Base-by-base conservation (phyloP, 1,284 basidiomycete species). In the Apiotrichum sp. region DNA sequence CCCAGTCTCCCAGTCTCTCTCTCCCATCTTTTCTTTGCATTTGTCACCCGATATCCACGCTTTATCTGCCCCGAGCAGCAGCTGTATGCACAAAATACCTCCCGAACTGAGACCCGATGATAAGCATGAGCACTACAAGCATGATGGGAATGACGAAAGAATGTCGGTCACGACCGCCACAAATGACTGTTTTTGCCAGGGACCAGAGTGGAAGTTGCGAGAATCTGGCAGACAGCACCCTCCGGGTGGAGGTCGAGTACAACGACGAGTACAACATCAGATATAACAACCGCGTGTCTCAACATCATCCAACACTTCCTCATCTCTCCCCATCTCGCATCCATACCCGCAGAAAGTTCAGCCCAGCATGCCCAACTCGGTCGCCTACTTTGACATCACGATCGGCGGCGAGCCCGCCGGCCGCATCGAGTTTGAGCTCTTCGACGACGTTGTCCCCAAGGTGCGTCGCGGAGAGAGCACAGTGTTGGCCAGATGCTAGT, bases 381-480 rank as follows among this genome's bases (percentile, higher is more conserved):
- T 81, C 53, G 76, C 77, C 47, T 83, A 81, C 72, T 93, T 96
- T 72, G 88, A 95, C 69, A 83, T 96, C 71, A 67, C 79, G 22
- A 86, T 93, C 71, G 80, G 79, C 66, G 78, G 75, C 53, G 47
- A 74, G 13, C 66, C 78, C 0, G 73, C 80, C 1, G 90, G 89
- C 0, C 82, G 87, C 53, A 78, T 97, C 70, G 82, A 86, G 58
- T 91, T 96, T 80, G 86, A 85, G 74, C 83, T 98, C 35, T 96
- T 82, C 69, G 86, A 88, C 76, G 80, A 80, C 62, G 70, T 81
- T 29, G 78, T 79, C 0, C 81, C 81, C 8, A 80, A 79, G 67
- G 70, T 69, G 52, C 38, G 67, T 47, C 4, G 6, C 44, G 31
- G 8, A 13, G 13, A 8, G 3, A 39, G 53, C n/a, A 11, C 29